Percentiles rank a stretch among this genome's conserved stretches.
Conservation (phyloP, 2,329 filamentous ascomycete species). For the Colletotrichum eleusines region DNA sequence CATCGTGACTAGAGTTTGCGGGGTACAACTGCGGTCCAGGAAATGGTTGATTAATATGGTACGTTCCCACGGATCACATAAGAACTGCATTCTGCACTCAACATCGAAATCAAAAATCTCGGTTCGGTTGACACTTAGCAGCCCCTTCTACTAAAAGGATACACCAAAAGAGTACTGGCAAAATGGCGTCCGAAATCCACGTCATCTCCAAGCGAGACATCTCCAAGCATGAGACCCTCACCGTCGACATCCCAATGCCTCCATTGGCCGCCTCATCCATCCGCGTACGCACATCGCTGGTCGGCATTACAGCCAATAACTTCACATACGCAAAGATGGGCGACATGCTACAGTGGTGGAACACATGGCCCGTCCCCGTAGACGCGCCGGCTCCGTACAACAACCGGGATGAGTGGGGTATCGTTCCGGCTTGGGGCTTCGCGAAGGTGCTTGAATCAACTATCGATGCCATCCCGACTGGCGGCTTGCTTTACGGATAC, state of each 20-base stretch:
- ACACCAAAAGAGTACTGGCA: too few species aligned
- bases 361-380: conserved; percentile 56
- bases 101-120: background rate
- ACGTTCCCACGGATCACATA: background rate
- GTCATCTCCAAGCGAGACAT: conserved; percentile 48
- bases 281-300: conserved; percentile 47
- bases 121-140: too few species aligned
- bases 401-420: conserved; percentile 56
- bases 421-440: conserved; percentile 63
- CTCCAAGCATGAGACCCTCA: conserved; percentile 43
- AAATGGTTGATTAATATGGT: background rate
- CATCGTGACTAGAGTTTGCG: too few species aligned
- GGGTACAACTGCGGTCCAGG: too few species aligned
- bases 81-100: background rate
- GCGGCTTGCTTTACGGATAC: conserved; percentile 56
- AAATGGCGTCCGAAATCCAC: conserved; percentile 44
- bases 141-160: too few species aligned
- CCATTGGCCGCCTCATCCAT: conserved; percentile 47
- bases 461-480: conserved; percentile 49
- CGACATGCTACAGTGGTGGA: conserved; percentile 53
- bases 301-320: conserved; percentile 52
- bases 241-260: conserved; percentile 24
- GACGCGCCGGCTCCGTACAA: conserved; percentile 50
- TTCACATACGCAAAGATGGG: conserved; percentile 51
- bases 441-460: conserved; percentile 57